Base-by-base conservation (phyloP, 2,329 filamentous ascomycete species). In the Colletotrichum karsti region DNA sequence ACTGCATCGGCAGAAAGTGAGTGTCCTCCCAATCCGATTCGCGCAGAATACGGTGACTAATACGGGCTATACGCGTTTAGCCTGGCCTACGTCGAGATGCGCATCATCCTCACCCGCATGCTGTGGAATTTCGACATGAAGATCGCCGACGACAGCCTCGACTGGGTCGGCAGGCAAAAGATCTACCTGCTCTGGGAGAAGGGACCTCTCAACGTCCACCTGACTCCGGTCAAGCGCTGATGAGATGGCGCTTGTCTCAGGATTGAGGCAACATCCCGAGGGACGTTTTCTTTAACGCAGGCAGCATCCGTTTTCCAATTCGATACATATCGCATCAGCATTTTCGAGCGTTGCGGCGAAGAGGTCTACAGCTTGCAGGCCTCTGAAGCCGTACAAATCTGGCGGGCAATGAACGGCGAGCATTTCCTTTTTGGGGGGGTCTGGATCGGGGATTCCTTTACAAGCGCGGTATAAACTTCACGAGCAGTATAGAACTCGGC, bases 1-100 rank as follows among this genome's bases (percentile, higher is more conserved):
- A 85, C 51, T 87, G 85, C 67, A 77, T 87, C 28, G 85, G 85
- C 2, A 77, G 77, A 67, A 85, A 86, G 82, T 84, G 76, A 74
- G 82, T 77, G 3, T 5, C 13, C 8, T 7, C n/a, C 72, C 18
- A 10, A 5, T 4, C 33, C 7, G 22, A 37, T 18, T 13, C 30
- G 1, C 12, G 12, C 8, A 0, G n/a, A 33, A 33, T 53, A 53
- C 48, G 48, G 48, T 60, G 7, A 48, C 18, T 48, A 37, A 57
- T 33, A 67, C 33, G 15, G n/a, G n/a, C n/a, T 5, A 10, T 41
- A 22, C 22, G 8, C 18, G 5, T 15, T 30, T 37, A 71, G 79
- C 65, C 77, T 85, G 30, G 84, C 85, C 0, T 83, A 83, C 53
- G 78, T 78, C 3, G 84, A 87, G 71, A 83, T 87, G 81, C 80